Percentiles rank a stretch among this genome's conserved stretches.
phyloP scores from a whole-genome alignment of 345 rosid species.

The Corchorus olitorius region DNA sequence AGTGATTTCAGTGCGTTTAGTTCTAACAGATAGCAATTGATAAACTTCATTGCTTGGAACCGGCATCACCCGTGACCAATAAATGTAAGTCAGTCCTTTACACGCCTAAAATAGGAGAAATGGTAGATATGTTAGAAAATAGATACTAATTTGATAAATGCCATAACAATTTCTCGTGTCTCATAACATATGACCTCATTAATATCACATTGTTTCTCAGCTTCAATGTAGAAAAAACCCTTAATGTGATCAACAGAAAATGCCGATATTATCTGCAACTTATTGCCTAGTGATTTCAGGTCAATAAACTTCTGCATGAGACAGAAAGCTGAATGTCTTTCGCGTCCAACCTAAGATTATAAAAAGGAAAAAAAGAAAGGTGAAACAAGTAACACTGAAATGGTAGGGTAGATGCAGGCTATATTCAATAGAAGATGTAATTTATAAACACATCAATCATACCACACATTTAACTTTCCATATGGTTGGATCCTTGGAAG shows the following conservation, averaged over 20 bases:
- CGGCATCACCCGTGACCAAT: slow-evolving; percentile 55
- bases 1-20: slow-evolving; percentile 46
- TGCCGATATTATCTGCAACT: slow-evolving; percentile 68
- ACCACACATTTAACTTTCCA: slow-evolving; percentile 98
- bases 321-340: slow-evolving; percentile 77
- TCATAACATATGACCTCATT: slow-evolving; percentile 57
- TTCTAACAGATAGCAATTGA: slow-evolving; percentile 59
- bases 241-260: slow-evolving; percentile 74
- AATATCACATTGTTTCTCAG: slow-evolving; percentile 68
- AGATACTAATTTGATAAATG: not conserved
- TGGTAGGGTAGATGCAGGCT: not conserved
- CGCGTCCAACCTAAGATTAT: slow-evolving; percentile 66
- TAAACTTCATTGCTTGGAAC: slow-evolving; percentile 69
- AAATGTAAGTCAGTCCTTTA: slow-evolving; percentile 63
- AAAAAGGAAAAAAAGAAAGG: slow-evolving; percentile 26
- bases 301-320: slow-evolving; percentile 96
- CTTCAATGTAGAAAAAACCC: slow-evolving; percentile 82
- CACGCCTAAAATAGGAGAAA: slow-evolving; percentile 61
- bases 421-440: not conserved
- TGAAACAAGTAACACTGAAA: slow-evolving; percentile 1
- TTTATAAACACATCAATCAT: slow-evolving; percentile 20
- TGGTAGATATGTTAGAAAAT: not conserved
- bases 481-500: slow-evolving; percentile 58
- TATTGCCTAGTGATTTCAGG: slow-evolving; percentile 59
- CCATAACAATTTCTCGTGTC: not conserved